These are phyloP conservation scores for Saccharomycopsis sp. DNA, from an alignment of 805 yeast genomes.

Conservation along the genomic window DNA sequence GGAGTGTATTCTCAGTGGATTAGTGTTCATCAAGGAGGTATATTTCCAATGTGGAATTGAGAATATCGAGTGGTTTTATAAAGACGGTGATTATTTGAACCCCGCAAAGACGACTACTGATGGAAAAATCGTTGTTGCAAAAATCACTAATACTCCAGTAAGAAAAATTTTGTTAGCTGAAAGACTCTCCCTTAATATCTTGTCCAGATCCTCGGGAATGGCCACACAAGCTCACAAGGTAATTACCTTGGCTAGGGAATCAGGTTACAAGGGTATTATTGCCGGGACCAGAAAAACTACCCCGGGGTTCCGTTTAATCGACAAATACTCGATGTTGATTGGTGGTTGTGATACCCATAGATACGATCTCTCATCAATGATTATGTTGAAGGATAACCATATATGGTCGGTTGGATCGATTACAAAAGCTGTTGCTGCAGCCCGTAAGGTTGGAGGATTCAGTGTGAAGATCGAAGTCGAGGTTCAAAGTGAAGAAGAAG, in stretches of 20 bases:
- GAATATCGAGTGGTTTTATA: constrained; percentile 59
- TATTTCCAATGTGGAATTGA: constrained; percentile 64
- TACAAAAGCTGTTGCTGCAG: constrained; percentile 70
- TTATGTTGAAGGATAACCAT: constrained; percentile 94
- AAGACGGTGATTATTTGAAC: constrained; percentile 60
- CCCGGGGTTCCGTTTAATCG: constrained; percentile 84
- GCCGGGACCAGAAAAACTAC: constrained; percentile 98
- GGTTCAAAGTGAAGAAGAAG: constrained; percentile 78
- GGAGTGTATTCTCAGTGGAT: constrained; percentile 73
- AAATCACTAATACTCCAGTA: constrained; percentile 65
- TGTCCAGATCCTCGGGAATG: constrained; percentile 80
- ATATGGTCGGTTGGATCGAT: constrained; percentile 91
- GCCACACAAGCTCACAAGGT: constrained; percentile 68
- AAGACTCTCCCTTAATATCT: constrained; percentile 73
- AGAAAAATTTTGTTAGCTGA: constrained; percentile 76
- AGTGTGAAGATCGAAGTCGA: constrained; percentile 89
- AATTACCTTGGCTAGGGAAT: constrained; percentile 50
- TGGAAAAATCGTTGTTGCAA: constrained; percentile 68
- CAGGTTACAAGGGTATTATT: constrained; percentile 74
- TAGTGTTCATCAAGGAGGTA: constrained; percentile 85
- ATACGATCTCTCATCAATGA: constrained; percentile 87
- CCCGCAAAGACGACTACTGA: constrained; percentile 30
- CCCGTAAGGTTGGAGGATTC: constrained; percentile 80
- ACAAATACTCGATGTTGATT: constrained; percentile 89
- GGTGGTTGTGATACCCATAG: constrained; percentile 94